A percentile compares a stretch with the other conserved stretches of the same genome.
phyloP scores from a whole-genome alignment of 345 rosid species.

The Syzygium aqueum region DNA sequence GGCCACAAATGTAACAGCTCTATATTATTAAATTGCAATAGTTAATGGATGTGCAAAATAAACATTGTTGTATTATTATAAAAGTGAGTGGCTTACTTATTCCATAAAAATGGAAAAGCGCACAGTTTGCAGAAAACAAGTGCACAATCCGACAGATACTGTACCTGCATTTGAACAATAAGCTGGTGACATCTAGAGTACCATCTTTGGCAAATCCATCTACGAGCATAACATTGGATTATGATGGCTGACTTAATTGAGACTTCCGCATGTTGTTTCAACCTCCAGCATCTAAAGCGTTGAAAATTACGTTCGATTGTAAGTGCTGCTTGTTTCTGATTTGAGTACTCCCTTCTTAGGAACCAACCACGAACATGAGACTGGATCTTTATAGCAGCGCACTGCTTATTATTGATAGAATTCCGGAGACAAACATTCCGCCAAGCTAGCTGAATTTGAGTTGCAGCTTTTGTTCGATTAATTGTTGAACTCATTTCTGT shows the following conservation, averaged over 20 bases:
- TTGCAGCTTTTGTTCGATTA: constrained; percentile 33
- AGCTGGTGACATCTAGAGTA: constrained; percentile 13
- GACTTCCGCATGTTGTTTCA: constrained; percentile 18
- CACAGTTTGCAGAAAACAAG: background rate
- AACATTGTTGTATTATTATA: background rate
- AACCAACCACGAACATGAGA: constrained; percentile 34
- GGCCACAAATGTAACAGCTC: background rate
- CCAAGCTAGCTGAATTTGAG: constrained; percentile 53
- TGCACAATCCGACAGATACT: background rate
- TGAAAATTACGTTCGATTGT: constrained; percentile 31
- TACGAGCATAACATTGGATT: constrained; percentile 55
- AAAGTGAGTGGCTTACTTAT: background rate
- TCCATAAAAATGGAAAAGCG: background rate
- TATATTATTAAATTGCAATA: background rate
- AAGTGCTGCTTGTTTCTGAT: constrained; percentile 23
- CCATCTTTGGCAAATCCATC: constrained; percentile 41
- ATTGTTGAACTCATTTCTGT: background rate
- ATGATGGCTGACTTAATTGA: constrained; percentile 34
- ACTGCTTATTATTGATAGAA: constrained; percentile 8
- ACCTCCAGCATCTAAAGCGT: constrained; percentile 15
- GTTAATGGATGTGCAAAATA: background rate
- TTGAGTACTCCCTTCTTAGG: constrained; percentile 28
- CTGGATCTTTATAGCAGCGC: constrained; percentile 48
- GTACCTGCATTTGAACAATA: constrained; percentile 55
- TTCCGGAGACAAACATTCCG: constrained; percentile 13